phyloP scores from a whole-genome alignment of 2,329 filamentous ascomycete species.

The Rhynchosporium agropyri region DNA sequence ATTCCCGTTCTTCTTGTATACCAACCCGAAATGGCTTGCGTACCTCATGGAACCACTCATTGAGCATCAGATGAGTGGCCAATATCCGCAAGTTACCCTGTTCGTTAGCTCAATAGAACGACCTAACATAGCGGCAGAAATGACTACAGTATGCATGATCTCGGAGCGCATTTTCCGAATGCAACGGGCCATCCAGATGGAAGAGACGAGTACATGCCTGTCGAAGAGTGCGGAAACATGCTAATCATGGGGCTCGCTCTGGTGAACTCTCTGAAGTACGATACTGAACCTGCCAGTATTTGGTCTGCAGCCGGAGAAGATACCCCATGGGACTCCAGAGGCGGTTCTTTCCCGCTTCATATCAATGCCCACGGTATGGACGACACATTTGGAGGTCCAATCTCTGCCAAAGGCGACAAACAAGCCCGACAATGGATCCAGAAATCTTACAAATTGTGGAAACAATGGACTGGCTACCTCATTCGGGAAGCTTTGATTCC shows the following conservation, averaged over 20 bases:
- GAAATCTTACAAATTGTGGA: slow-evolving; percentile 65
- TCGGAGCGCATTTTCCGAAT: slow-evolving; percentile 74
- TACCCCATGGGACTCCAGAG: slow-evolving; percentile 31
- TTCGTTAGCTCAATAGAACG: too few relatives aligned
- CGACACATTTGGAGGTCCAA: slow-evolving; percentile 59
- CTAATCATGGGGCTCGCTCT: slow-evolving; percentile 74
- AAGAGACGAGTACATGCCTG: slow-evolving; percentile 66
- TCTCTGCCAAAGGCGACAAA: slow-evolving; percentile 51
- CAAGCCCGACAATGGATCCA: slow-evolving; percentile 65
- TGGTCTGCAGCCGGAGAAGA: slow-evolving; percentile 52
- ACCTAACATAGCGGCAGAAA: slow-evolving; percentile 48
- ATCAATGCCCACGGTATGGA: slow-evolving; percentile 60
- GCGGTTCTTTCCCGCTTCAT: slow-evolving; percentile 38
- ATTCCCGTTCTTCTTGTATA: slow-evolving; percentile 85
- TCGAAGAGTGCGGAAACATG: slow-evolving; percentile 69
- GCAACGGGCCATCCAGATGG: slow-evolving; percentile 72
- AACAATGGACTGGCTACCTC: slow-evolving; percentile 70
- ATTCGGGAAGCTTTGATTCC: slow-evolving; percentile 66
- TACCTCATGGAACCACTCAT: slow-evolving; percentile 79
- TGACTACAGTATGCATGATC: slow-evolving; percentile 76
- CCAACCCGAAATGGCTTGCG: slow-evolving; percentile 77
- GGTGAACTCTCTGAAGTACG: slow-evolving; percentile 72
- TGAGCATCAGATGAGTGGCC: slow-evolving; percentile 79
- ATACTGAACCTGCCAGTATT: slow-evolving; percentile 58
- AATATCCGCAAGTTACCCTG: slow-evolving; percentile 61